Evolutionary conservation across 176 grass and related monocot species (phyloP).

Genomic region (Dendrocalamus sinicus): DNA sequence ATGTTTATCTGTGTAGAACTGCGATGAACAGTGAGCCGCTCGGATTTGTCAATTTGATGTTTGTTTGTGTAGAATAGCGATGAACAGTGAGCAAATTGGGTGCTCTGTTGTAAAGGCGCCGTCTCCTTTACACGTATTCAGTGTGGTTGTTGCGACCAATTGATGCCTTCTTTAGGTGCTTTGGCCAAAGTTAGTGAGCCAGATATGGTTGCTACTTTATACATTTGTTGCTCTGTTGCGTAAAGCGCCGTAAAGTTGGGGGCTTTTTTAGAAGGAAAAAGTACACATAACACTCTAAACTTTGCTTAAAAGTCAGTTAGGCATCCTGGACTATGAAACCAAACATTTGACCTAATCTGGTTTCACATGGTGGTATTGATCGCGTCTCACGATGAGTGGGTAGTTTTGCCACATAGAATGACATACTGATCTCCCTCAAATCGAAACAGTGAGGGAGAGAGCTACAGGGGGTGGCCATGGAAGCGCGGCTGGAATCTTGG

Average conservation of each 20-base stretch:
- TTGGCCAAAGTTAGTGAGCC: conserved; percentile 43
- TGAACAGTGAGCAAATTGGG: conserved; percentile 20
- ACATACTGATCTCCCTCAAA: no score
- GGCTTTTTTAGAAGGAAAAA: conserved; percentile 1
- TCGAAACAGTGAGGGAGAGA: no score
- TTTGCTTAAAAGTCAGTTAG: no score
- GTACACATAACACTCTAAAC: no score
- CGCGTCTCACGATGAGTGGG: no score
- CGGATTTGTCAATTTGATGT: not conserved
- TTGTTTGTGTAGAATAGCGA: not conserved
- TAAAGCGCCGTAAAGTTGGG: conserved; percentile 50
- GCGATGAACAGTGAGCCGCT: not conserved
- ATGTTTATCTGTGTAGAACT: not conserved
- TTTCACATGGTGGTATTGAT: no score
- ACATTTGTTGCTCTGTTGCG: conserved; percentile 55
- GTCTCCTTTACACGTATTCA: conserved; percentile 45
- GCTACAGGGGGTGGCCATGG: no score
- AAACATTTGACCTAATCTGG: no score
- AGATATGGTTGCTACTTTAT: conserved; percentile 58
- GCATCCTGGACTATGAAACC: no score
- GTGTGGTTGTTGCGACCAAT: conserved; percentile 23
- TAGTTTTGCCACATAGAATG: no score
- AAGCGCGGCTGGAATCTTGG: no score
- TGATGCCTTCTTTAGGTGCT: conserved; percentile 43
- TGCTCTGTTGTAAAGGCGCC: conserved; percentile 25